Percentiles rank a stretch among this genome's conserved stretches.
phyloP scores from a whole-genome alignment of 768 basidiomycete genomes.

The Amylocystis lapponica region DNA sequence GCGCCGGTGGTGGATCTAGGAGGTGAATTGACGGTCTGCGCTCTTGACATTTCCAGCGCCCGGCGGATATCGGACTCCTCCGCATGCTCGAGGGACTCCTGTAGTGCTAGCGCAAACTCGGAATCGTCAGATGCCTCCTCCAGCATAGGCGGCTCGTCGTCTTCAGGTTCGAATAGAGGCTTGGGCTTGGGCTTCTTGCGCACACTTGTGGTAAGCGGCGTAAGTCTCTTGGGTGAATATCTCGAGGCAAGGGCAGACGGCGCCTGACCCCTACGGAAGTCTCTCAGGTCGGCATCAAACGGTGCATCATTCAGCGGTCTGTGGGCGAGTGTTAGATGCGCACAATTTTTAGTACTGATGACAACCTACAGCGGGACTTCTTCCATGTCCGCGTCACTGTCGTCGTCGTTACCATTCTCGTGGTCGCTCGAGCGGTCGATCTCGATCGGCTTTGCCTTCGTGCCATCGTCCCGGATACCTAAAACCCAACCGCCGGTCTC shows the following conservation, averaged over 20 bases:
- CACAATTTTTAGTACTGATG: neutral
- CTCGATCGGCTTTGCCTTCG: conserved; percentile 77
- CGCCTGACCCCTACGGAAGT: conserved; percentile 56
- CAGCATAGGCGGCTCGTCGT: conserved; percentile 34
- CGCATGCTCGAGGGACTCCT: conserved; percentile 48
- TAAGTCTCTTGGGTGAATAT: conserved; percentile 33
- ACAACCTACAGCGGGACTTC: conserved; percentile 62
- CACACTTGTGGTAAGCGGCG: conserved; percentile 26
- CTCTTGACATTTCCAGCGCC: conserved; percentile 26
- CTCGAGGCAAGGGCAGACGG: conserved; percentile 53
- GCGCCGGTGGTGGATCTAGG: conserved; percentile 9
- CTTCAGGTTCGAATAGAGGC: conserved; percentile 51
- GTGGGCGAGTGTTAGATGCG: too few relatives aligned
- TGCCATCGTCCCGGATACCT: conserved; percentile 85
- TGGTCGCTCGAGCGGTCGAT: conserved; percentile 58
- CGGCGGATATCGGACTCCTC: conserved; percentile 23
- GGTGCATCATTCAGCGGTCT: conserved; percentile 12
- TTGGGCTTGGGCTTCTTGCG: conserved; percentile 32
- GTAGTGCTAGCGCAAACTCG: conserved; percentile 53
- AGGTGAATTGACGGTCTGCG: neutral
- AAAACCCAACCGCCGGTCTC: conserved; percentile 90
- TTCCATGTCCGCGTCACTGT: conserved; percentile 69
- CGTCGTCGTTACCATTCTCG: conserved; percentile 30
- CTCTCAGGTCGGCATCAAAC: conserved; percentile 57
- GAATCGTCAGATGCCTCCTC: conserved; percentile 47